Conservation (phyloP, 2,329 filamentous ascomycete genomes). For the Aspergillus latus region DNA sequence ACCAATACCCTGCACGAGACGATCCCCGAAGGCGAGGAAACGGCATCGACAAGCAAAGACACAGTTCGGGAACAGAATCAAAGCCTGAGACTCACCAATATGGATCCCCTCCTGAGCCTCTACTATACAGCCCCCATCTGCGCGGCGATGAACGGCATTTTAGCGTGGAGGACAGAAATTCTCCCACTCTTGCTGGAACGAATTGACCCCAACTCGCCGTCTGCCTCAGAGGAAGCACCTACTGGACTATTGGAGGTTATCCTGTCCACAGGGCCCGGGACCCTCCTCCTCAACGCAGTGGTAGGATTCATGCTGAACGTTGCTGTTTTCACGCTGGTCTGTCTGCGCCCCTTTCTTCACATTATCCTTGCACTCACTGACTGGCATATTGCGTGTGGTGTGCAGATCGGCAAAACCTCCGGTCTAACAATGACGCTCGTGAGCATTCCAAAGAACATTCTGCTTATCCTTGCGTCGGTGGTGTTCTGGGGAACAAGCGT, state of each 20-base stretch:
- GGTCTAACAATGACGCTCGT: slow-evolving; percentile 78
- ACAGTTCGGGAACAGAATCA: neutral
- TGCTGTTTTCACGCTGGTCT: slow-evolving; percentile 75
- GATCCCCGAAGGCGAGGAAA: too few relatives aligned
- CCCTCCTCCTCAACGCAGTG: slow-evolving; percentile 66
- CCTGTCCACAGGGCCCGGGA: slow-evolving; percentile 41
- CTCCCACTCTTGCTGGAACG: slow-evolving; percentile 35
- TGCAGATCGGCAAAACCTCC: slow-evolving; percentile 78
- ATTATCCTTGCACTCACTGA: neutral
- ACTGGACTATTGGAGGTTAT: neutral
- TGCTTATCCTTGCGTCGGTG: slow-evolving; percentile 71
- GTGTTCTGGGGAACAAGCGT: slow-evolving; percentile 67
- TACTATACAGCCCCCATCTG: slow-evolving; percentile 86
- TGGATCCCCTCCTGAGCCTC: slow-evolving; percentile 81
- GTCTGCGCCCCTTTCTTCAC: slow-evolving; percentile 32
- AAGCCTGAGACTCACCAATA: slow-evolving; percentile 49
- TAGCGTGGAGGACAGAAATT: slow-evolving; percentile 66
- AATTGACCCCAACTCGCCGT: neutral
- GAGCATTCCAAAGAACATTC: slow-evolving; percentile 80
- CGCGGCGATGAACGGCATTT: slow-evolving; percentile 70
- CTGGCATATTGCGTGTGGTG: neutral
- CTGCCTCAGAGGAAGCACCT: neutral
- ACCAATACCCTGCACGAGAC: neutral
- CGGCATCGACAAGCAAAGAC: neutral
- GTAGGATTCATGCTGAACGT: slow-evolving; percentile 78